Conservation (phyloP, 495 filamentous ascomycete genomes). For the Polyplosphaeria fusca region DNA sequence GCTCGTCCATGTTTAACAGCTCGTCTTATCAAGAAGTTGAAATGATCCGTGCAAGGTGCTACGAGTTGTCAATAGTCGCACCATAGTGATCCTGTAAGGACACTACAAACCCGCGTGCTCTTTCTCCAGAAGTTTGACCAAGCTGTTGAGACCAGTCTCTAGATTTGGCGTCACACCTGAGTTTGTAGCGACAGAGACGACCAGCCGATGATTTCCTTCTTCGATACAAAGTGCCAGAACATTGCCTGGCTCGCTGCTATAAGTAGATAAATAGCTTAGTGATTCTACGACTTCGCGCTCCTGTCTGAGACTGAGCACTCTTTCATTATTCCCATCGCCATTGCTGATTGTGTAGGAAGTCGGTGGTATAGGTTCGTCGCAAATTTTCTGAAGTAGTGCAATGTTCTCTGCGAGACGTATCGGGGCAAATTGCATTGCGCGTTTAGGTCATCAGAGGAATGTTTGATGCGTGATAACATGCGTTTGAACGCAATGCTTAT, state of each 20-base stretch:
- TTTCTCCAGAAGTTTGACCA: neutral
- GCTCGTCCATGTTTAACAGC: neutral
- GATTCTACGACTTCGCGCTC: constrained; percentile 10
- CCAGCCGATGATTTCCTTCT: neutral
- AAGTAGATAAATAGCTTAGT: constrained; percentile 5
- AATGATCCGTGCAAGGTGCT: neutral
- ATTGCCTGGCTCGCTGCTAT: constrained; percentile 14
- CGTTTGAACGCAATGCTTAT: neutral
- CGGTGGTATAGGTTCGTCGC: constrained; percentile 1
- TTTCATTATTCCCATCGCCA: neutral
- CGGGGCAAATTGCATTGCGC: constrained; percentile 3
- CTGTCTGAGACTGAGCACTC: constrained; percentile 2
- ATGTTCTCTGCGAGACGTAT: constrained; percentile 17
- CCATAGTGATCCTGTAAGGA: neutral
- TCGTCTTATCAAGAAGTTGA: neutral
- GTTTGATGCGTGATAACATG: neutral
- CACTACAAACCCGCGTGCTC: neutral
- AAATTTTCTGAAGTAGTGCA: constrained; percentile 1
- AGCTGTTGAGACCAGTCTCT: neutral
- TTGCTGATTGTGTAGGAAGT: neutral
- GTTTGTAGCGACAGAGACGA: constrained; percentile 8
- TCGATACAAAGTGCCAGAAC: constrained; percentile 16
- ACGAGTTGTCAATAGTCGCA: neutral
- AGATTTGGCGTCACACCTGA: neutral
- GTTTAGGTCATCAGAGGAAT: neutral